Evolutionary conservation across 306 rosid genomes (phyloP).

Genomic region (Castanea sativa): DNA sequence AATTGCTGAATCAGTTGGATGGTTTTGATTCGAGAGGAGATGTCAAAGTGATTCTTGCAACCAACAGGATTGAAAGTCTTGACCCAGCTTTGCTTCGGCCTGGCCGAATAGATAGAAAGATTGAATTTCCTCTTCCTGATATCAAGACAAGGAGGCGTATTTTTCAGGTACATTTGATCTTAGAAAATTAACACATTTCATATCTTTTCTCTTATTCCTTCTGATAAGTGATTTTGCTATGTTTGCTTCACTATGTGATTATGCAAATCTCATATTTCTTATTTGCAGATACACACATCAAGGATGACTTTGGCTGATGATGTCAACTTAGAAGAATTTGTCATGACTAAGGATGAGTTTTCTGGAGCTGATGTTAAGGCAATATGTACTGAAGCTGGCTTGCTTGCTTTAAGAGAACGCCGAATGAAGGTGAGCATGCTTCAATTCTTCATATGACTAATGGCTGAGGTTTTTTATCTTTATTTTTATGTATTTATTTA

Average conservation of each 20-base stretch:
- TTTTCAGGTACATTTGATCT: constrained; percentile 64
- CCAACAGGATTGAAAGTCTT: constrained; percentile 89
- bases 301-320: constrained; percentile 97
- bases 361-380: constrained; percentile 99
- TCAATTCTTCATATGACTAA: constrained; percentile 7
- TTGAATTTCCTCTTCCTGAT: constrained; percentile 97
- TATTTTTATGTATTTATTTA: not conserved
- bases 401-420: constrained; percentile 91
- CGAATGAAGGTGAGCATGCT: constrained; percentile 82
- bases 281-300: constrained; percentile 87
- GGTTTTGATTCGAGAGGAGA: constrained; percentile 99
- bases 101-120: constrained; percentile 92
- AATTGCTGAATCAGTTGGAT: constrained; percentile 86
- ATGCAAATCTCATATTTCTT: constrained; percentile 10
- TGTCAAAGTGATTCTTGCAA: constrained; percentile 93
- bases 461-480: not conserved
- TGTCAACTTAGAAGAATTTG: constrained; percentile 95
- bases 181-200: constrained; percentile 1
- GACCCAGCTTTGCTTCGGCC: constrained; percentile 98
- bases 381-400: constrained; percentile 97
- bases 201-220: not conserved
- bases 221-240: constrained; percentile 1
- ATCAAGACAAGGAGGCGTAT: constrained; percentile 97
- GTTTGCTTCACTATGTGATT: constrained; percentile 5
- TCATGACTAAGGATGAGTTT: constrained; percentile 98